Conservation (phyloP, 257 asterid species). For the Solanum chilense region DNA sequence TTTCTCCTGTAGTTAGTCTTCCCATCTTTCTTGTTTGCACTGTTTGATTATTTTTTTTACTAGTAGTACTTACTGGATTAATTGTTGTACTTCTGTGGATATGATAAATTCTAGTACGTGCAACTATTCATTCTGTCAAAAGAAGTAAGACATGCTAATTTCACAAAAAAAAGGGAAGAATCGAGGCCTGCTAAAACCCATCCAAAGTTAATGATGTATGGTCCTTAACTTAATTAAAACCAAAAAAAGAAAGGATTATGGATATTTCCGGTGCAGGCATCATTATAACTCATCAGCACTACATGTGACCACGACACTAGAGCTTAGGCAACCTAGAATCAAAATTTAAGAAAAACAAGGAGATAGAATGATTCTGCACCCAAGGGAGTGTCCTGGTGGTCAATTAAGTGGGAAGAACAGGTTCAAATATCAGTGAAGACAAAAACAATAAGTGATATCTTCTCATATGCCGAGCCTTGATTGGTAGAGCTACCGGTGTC, state of each 20-base stretch:
- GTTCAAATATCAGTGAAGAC: background rate
- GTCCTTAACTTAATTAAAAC: background rate
- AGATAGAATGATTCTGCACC: background rate
- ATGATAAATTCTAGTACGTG: background rate
- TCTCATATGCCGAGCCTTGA: background rate
- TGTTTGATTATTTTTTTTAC: background rate
- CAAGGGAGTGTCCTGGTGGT: background rate
- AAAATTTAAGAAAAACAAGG: background rate
- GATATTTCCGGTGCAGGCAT: background rate
- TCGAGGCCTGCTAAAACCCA: background rate
- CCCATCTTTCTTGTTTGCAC: background rate
- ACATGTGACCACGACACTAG: background rate
- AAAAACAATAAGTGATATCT: background rate
- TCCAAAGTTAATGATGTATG: background rate
- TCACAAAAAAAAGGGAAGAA: background rate
- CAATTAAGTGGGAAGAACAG: background rate
- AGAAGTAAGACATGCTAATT: background rate
- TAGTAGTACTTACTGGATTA: background rate
- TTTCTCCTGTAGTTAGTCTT: background rate
- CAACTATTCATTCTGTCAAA: background rate
- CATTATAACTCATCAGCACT: background rate
- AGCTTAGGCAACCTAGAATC: background rate
- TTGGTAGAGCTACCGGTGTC: background rate
- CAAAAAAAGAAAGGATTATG: background rate
- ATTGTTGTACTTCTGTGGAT: background rate